Conservation (phyloP, 768 basidiomycete genomes). For the Podaxis sp. region DNA sequence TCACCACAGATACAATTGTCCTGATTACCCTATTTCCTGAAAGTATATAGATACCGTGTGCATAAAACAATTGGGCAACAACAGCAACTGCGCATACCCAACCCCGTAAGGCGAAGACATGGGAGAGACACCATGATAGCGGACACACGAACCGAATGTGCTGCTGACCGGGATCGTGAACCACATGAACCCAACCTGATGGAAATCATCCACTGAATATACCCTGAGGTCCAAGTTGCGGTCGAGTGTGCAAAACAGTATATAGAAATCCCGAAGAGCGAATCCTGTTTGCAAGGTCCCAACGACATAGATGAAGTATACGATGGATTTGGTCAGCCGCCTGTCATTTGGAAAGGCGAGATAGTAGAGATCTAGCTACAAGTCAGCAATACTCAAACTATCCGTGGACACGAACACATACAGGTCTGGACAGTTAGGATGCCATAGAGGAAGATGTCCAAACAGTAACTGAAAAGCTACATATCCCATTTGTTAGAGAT, state of each 20-base stretch:
- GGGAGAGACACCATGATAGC: background rate
- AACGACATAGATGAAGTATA: background rate
- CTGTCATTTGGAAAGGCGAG: constrained; percentile 11
- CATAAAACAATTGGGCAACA: background rate
- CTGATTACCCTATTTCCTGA: background rate
- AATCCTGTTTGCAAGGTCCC: background rate
- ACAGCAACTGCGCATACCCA: background rate
- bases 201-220: background rate
- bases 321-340: background rate
- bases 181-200: constrained; percentile 1
- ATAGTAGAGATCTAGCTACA: constrained; percentile 1
- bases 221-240: background rate
- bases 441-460: too few relatives aligned
- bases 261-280: constrained; percentile 5
- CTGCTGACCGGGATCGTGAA: constrained; percentile 1
- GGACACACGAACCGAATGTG: background rate
- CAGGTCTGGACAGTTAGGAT: too few relatives aligned
- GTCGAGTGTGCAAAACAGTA: background rate
- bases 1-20: background rate
- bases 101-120: too few relatives aligned
- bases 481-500: too few relatives aligned
- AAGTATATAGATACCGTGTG: background rate
- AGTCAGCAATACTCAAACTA: background rate
- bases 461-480: too few relatives aligned
- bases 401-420: too few relatives aligned